Percentiles rank a stretch among this genome's conserved stretches.
These are phyloP conservation scores for Amauroascus niger DNA, from an alignment of 2,329 filamentous ascomycete species.

Conservation along the genomic window DNA sequence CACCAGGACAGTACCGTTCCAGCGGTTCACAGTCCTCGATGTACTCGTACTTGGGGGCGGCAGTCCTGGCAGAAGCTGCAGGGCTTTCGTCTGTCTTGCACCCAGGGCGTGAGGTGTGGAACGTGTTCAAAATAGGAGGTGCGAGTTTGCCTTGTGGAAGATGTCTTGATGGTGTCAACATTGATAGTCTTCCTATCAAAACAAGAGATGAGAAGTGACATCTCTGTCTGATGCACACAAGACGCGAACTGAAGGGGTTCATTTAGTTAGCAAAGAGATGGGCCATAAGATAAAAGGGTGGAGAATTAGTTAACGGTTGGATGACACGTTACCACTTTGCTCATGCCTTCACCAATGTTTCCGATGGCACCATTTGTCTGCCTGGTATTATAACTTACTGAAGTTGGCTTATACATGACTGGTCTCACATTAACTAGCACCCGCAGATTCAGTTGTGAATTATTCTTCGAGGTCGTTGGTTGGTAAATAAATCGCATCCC, in stretches of 20 bases:
- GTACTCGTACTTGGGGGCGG: constrained; percentile 13
- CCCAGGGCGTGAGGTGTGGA: constrained; percentile 6
- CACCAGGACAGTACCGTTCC: constrained; percentile 14
- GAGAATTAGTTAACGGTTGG: too few relatives aligned
- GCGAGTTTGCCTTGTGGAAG: constrained; percentile 6
- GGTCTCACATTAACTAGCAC: too few relatives aligned
- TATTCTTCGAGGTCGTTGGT: neutral
- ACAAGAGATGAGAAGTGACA: too few relatives aligned
- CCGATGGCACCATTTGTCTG: too few relatives aligned
- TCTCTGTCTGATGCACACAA: too few relatives aligned
- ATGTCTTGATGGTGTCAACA: constrained; percentile 9
- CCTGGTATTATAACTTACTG: too few relatives aligned
- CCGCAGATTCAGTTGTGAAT: neutral
- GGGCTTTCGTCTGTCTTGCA: constrained; percentile 9
- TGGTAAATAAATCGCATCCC: neutral
- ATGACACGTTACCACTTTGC: too few relatives aligned
- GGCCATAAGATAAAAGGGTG: too few relatives aligned
- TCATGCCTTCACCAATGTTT: too few relatives aligned
- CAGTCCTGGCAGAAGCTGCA: constrained; percentile 9
- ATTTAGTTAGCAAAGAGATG: too few relatives aligned
- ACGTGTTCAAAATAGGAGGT: constrained; percentile 7
- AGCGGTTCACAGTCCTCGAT: constrained; percentile 16
- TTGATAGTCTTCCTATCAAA: constrained; percentile 3
- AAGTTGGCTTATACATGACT: too few relatives aligned
- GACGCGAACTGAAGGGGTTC: too few relatives aligned